Percentiles rank a stretch among this genome's conserved stretches.
These are phyloP conservation scores for Elsinoe ampelina DNA, from an alignment of 2,329 filamentous ascomycete genomes.

Conservation along the genomic window DNA sequence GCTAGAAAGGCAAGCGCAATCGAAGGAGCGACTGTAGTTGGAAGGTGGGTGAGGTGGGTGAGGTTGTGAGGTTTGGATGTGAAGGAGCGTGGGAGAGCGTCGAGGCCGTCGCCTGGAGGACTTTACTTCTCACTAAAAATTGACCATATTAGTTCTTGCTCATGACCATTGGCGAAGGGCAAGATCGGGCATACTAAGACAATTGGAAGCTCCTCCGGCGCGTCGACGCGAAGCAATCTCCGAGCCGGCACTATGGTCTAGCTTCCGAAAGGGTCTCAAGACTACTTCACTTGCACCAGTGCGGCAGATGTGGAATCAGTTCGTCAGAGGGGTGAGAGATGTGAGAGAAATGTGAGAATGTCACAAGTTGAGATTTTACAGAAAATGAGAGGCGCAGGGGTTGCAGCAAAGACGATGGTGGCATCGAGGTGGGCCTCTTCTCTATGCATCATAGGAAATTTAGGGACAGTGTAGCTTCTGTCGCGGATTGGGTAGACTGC, in stretches of 20 bases:
- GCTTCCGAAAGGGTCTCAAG: neutral
- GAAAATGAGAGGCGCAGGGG: neutral
- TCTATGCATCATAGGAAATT: slow-evolving; percentile 7
- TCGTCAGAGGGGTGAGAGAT: too few species aligned
- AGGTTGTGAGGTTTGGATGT: neutral
- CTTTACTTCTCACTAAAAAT: neutral
- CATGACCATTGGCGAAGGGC: neutral
- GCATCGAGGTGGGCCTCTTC: neutral
- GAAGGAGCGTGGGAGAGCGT: neutral
- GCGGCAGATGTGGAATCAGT: neutral
- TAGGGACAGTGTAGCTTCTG: slow-evolving; percentile 3
- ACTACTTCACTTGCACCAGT: neutral
- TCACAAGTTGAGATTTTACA: neutral
- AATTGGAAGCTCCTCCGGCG: neutral
- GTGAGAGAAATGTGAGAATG: neutral
- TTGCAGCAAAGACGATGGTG: neutral
- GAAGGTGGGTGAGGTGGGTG: neutral
- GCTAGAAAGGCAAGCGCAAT: neutral
- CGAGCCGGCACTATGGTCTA: slow-evolving; percentile 7
- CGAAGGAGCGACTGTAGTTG: slow-evolving; percentile 10
- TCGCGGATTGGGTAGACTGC: slow-evolving; percentile 1
- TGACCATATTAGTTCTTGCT: slow-evolving; percentile 1
- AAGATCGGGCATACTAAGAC: slow-evolving; percentile 11
- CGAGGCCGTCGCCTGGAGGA: neutral
- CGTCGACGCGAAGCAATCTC: slow-evolving; percentile 3